phyloP scores from a whole-genome alignment of 2,329 filamentous ascomycete species.

The Penicillium thymicola region DNA sequence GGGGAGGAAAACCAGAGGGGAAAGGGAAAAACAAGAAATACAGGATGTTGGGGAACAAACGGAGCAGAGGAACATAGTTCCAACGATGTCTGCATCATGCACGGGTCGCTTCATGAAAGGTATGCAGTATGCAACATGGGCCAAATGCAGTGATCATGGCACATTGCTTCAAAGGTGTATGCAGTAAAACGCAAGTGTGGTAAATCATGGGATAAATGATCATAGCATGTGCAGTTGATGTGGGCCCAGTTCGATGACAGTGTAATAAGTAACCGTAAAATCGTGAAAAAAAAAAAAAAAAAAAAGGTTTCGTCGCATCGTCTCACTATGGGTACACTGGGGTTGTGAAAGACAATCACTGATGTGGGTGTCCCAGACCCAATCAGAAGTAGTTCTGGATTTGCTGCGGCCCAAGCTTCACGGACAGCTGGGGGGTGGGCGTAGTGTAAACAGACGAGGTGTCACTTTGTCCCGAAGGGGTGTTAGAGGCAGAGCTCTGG shows the following conservation, averaged over 20 bases:
- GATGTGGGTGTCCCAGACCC: slow-evolving; percentile 13
- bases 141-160: slow-evolving; percentile 21
- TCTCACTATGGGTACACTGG: slow-evolving; percentile 41
- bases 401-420: slow-evolving; percentile 28
- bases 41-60: slow-evolving; percentile 3
- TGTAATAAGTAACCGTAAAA: slow-evolving; percentile 24
- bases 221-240: slow-evolving; percentile 18
- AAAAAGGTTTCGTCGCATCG: slow-evolving; percentile 30
- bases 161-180: slow-evolving; percentile 20
- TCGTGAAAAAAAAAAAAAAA: slow-evolving; percentile 24
- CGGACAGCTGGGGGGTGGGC: slow-evolving; percentile 28
- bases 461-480: slow-evolving; percentile 29
- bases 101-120: slow-evolving; percentile 13
- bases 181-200: slow-evolving; percentile 15
- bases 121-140: slow-evolving; percentile 22
- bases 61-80: slow-evolving; percentile 3
- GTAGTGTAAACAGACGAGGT: slow-evolving; percentile 31
- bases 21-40: background rate
- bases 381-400: slow-evolving; percentile 35
- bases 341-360: slow-evolving; percentile 20
- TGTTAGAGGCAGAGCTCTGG: slow-evolving; percentile 22
- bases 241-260: slow-evolving; percentile 26
- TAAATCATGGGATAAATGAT: slow-evolving; percentile 16
- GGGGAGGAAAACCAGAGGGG: background rate
- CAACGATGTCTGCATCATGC: slow-evolving; percentile 17